Evolutionary conservation across 768 basidiomycete genomes (phyloP).

Genomic region (Crassisporium funariophilum): DNA sequence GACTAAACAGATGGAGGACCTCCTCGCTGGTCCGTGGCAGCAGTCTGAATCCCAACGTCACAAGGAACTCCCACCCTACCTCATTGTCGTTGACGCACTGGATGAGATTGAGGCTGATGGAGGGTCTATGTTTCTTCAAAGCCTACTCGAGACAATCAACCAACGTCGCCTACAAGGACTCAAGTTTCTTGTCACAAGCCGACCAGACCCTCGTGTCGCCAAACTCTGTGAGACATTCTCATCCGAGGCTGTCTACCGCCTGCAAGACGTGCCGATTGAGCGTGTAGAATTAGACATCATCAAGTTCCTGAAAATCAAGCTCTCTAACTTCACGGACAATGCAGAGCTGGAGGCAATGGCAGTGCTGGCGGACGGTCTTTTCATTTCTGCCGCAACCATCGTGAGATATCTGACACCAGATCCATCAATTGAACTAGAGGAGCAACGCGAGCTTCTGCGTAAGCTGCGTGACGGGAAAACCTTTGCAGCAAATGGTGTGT

Average conservation of each 20-base stretch:
- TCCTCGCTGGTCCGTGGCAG: conserved; percentile 24
- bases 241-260: conserved; percentile 10
- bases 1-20: conserved; percentile 12
- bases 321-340: background rate
- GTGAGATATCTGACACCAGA: conserved; percentile 16
- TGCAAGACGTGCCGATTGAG: conserved; percentile 13
- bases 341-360: conserved; percentile 13
- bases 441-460: conserved; percentile 7
- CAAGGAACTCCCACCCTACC: conserved; percentile 6
- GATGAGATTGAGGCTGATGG: conserved; percentile 19
- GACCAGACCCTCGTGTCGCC: conserved; percentile 20
- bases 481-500: background rate
- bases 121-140: conserved; percentile 14
- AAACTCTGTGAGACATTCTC: conserved; percentile 10
- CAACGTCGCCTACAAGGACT: conserved; percentile 11
- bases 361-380: conserved; percentile 20
- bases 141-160: conserved; percentile 14
- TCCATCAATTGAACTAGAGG: background rate
- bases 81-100: conserved; percentile 26
- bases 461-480: conserved; percentile 3
- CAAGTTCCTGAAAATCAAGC: conserved; percentile 5
- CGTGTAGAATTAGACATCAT: conserved; percentile 7
- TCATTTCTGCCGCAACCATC: conserved; percentile 30
- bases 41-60: background rate
- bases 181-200: conserved; percentile 28